These are phyloP conservation scores for Nothophytophthora sp. DNA, from an alignment of 352 stramenopile genomes.

Conservation along the genomic window DNA sequence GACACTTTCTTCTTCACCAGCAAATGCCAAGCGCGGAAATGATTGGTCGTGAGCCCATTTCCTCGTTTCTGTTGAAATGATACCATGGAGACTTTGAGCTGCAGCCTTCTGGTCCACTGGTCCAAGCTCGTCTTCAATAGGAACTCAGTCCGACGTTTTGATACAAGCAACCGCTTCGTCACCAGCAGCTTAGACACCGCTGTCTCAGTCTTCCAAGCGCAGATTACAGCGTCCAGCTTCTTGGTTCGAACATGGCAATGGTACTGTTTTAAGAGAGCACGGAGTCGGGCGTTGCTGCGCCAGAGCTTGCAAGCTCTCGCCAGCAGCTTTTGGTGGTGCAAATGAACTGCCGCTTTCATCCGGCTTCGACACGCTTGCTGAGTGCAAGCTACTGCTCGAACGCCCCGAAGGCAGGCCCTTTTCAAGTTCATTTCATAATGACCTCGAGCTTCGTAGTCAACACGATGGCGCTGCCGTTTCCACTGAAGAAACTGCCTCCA, in stretches of 20 bases:
- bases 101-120: slow-evolving; percentile 12
- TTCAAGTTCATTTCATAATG: slow-evolving; percentile 12
- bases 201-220: slow-evolving; percentile 1
- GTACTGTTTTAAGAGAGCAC: not conserved
- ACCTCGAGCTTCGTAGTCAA: slow-evolving; percentile 2
- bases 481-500: slow-evolving; percentile 12
- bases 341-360: slow-evolving; percentile 4
- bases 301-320: slow-evolving; percentile 6
- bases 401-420: not conserved
- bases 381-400: not conserved
- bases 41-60: slow-evolving; percentile 2
- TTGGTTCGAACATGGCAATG: not conserved
- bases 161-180: slow-evolving; percentile 5
- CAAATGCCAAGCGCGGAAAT: slow-evolving; percentile 17
- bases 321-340: slow-evolving; percentile 15
- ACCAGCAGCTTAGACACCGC: not conserved
- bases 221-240: slow-evolving; percentile 2
- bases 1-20: slow-evolving; percentile 4
- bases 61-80: slow-evolving; percentile 5
- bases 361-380: slow-evolving; percentile 2
- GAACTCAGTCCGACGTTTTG: slow-evolving; percentile 1
- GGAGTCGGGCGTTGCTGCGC: not conserved
- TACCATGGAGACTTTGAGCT: not conserved
- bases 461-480: slow-evolving; percentile 7
- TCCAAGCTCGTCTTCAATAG: slow-evolving; percentile 5